Conservation (phyloP, 2,329 filamentous ascomycete species). For the Neospermospora avenae region DNA sequence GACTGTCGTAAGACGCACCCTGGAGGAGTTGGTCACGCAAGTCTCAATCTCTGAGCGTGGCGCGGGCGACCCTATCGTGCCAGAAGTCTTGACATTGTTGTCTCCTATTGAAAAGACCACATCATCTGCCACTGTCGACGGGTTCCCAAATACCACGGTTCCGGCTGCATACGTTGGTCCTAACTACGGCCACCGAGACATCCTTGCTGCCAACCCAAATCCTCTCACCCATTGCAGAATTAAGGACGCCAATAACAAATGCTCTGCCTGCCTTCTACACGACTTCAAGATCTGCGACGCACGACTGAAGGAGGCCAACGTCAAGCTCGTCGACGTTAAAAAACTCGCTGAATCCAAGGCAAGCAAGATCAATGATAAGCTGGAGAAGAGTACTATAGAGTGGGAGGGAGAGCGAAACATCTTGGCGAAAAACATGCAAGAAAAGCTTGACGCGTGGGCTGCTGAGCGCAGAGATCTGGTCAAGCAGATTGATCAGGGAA, state of each 20-base stretch:
- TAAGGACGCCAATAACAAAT: not conserved
- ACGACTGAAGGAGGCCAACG: not conserved
- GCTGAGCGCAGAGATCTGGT: not conserved
- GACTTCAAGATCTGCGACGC: not conserved
- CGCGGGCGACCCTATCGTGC: not conserved
- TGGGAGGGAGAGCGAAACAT: not conserved
- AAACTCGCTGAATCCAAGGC: not conserved
- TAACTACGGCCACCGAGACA: not conserved
- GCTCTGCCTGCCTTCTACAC: not conserved
- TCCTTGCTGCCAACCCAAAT: not conserved
- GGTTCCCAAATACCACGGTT: not conserved
- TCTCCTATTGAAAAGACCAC: not conserved
- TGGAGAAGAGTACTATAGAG: not conserved
- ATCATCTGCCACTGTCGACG: not conserved
- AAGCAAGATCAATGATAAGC: not conserved
- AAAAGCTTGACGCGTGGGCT: not conserved
- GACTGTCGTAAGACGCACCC: not conserved
- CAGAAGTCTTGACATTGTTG: not conserved
- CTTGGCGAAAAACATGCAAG: not conserved
- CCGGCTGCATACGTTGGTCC: not conserved
- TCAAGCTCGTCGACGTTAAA: not conserved
- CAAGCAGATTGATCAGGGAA: not conserved
- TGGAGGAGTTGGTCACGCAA: not conserved
- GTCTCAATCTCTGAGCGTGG: no score
- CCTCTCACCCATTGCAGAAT: not conserved